Evolutionary conservation across 345 rosid genomes (phyloP), one percentile per base, ranked within the genome.

Genomic region (Limnanthes douglasii): DNA sequence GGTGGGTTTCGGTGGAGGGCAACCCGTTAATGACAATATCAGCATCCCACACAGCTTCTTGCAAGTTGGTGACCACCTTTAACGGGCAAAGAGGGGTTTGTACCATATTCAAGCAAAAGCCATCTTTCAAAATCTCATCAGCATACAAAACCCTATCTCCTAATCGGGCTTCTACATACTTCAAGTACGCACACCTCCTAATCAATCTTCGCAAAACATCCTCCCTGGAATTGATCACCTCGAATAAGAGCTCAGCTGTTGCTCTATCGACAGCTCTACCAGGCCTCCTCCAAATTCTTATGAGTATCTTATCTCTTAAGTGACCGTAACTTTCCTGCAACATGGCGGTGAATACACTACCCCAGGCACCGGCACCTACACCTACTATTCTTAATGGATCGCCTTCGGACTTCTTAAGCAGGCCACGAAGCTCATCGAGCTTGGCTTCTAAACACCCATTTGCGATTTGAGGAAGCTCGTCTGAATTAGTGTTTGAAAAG

Each of bases 341-440:
- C 49, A 79, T 48, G 41, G 93, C 81, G 6, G 75, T 69, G 39
- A 79, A 79, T 43, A 79, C 93, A 60, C 93, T 79, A 5, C 93
- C 93, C 93, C 93, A 79, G 25, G 93, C 93, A 10, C 93, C 93
- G 0, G 93, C 85, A 23, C 93, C 93, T 12, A 79, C 81, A 21
- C 93, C 66, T 5, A 67, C 93, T 21, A 79, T 79, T 53, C 85
- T 66, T 57, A 79, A 47, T 1, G 85, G 85, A 51, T 79, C 93
- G 5, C 75, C 75, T 20, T 61, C 54, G 2, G 64, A 52, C 53
- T 79, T 79, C 2, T 75, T 73, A 10, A 72, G 45, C 42, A 69
- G 52, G 32, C 50, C 14, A 2, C 93, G 39, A 15, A 79, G 65
- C 54, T 75, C 85, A 41, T 69, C 73, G 11, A 79, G 73, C 54